Conservation (phyloP, 2,329 filamentous ascomycete species). For the Colletotrichum eleusines region DNA sequence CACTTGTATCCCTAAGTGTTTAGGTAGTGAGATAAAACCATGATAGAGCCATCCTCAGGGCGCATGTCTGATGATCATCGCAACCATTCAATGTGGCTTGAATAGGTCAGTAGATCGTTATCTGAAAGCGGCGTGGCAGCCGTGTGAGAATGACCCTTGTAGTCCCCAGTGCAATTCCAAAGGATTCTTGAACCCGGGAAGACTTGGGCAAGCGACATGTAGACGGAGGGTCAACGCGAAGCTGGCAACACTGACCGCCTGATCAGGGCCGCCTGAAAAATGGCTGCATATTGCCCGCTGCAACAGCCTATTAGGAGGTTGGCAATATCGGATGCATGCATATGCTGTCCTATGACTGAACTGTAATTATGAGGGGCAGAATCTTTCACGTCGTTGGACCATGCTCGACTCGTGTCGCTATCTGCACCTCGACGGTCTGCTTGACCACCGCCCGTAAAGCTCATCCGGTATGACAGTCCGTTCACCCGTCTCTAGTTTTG, state of each 20-base stretch:
- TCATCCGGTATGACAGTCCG: conserved; percentile 10
- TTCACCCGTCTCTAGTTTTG: not conserved
- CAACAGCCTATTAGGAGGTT: conserved; percentile 16
- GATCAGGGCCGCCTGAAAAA: conserved; percentile 11
- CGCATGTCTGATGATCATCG: not conserved
- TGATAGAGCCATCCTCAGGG: not conserved
- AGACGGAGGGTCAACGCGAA: not conserved
- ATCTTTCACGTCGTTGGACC: not conserved
- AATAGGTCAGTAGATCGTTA: not conserved
- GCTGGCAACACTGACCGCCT: not conserved
- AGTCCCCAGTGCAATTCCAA: not conserved
- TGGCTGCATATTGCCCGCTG: not conserved
- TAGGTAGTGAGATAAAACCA: not conserved
- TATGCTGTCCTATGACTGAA: too few relatives aligned
- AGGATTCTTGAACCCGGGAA: not conserved
- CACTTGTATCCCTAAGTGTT: not conserved
- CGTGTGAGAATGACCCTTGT: conserved; percentile 7
- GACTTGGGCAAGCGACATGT: conserved; percentile 10
- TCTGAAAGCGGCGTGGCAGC: not conserved
- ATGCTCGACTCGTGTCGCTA: conserved; percentile 15
- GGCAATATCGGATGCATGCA: too few relatives aligned
- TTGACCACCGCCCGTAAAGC: conserved; percentile 6
- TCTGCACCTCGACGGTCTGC: conserved; percentile 18
- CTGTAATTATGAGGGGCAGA: too few relatives aligned
- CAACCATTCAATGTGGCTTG: not conserved